Evolutionary conservation across 495 filamentous ascomycete genomes (phyloP), one percentile per base, ranked within the genome.

Genomic region (Talaromyces wortmannii): DNA sequence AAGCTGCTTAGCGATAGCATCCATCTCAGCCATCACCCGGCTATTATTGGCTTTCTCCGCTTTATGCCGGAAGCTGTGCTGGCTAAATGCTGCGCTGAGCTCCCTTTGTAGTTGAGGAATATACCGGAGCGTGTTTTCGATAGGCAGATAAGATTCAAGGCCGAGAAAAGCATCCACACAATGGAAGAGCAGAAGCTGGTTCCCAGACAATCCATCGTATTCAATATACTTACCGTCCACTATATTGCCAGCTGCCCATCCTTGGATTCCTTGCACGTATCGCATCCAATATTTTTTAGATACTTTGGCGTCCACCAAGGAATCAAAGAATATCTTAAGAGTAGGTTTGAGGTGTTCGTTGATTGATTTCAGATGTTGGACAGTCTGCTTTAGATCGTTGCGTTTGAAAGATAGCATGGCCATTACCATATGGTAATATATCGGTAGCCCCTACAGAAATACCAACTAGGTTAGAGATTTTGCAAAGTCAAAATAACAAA

Each of bases 121-220:
- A 49, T 72, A 61, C 61, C 54, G 58, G 30, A 23, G 46, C 32
- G 49, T 51, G 23, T 63, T 61, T 30, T 60, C 52, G 23, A 64
- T 56, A 0, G 47, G 44, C 18, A 77, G 65, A 45, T 77, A 79
- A 4, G 57, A 55, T 40, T 71, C 68, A 11, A 78, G 31, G 4
- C 68, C 73, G 13, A 79, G 57, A 48, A 75, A 75, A 4, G 66
- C 67, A 61, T 79, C 76, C 15, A 77, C 31, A 1, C 63, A 64
- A 45, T 72, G 67, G 57, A 77, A 78, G 16, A 76, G 46, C 42
- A 75, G 56, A 7, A 71, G 59, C 29, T 78, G 70, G 48, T 70
- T 76, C 4, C 73, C 75, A 30, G 67, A 72, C 13, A 76, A 55
- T 29, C 76, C 76, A 55, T 78, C 70, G 53, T 68, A 77, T 44